Evolutionary conservation across 23 red algal species (phyloP), one percentile per base, ranked within the genome.

Genomic region (Cyanidium caldarium): DNA sequence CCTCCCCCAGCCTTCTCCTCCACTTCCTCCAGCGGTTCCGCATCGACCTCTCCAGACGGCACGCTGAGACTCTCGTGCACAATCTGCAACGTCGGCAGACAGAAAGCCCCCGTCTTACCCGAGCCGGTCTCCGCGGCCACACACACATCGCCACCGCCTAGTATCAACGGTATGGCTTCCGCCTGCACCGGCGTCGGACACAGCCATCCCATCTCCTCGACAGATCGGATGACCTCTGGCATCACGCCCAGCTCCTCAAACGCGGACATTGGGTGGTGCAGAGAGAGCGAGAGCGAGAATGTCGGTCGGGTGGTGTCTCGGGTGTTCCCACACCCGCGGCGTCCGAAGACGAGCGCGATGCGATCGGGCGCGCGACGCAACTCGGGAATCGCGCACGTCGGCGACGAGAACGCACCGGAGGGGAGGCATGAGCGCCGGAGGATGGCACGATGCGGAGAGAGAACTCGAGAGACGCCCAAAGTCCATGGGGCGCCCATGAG

Each of bases 241-340:
- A 93, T 81, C 7, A 93, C 79, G 70, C 87, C 87, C 7, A 93
- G 75, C 41, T 93, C 87, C 45, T 82, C 87, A 45, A 93, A 93
- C 34, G 87, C 87, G 39, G 79, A 79, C 86, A 90, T 90, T n/a
- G n/a, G n/a, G n/a, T n/a, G n/a, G n/a, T n/a, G n/a, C n/a, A n/a
- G n/a, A n/a, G n/a, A n/a, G n/a, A n/a, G n/a, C n/a, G n/a, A n/a
- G n/a, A n/a, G n/a, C n/a, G n/a, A n/a, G n/a, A n/a, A n/a, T n/a
- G n/a, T n/a, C n/a, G n/a, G n/a, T n/a, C n/a, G n/a, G n/a, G n/a
- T n/a, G n/a, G n/a, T n/a, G n/a, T n/a, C n/a, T n/a, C n/a, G n/a
- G n/a, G n/a, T n/a, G n/a, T n/a, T n/a, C n/a, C n/a, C n/a, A n/a
- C n/a, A n/a, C n/a, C n/a, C n/a, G n/a, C n/a, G n/a, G n/a, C n/a